A percentile compares a stretch with the other conserved stretches of the same genome.
These are phyloP conservation scores for Pestalotiopsis fici DNA, from an alignment of 2,329 filamentous ascomycete species.

Conservation along the genomic window DNA sequence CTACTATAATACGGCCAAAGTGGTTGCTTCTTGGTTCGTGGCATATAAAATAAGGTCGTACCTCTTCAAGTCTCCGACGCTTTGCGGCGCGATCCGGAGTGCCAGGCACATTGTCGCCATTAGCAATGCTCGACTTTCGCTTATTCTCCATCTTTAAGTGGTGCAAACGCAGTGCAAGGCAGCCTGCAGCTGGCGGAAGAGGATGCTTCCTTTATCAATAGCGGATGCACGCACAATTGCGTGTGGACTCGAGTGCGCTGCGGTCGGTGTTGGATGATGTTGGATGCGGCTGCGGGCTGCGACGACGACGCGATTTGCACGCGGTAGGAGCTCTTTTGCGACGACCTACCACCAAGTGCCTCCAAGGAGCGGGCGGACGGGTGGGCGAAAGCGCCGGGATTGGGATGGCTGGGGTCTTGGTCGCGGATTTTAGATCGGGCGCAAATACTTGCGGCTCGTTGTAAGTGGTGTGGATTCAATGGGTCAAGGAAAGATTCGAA, in stretches of 20 bases:
- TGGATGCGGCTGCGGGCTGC: constrained; percentile 12
- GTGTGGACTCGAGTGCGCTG: not conserved
- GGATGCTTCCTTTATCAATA: constrained; percentile 10
- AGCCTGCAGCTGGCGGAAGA: constrained; percentile 7
- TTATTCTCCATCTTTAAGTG: constrained; percentile 53
- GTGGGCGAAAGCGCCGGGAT: not conserved
- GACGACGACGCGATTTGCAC: constrained; percentile 12
- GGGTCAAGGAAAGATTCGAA: not conserved
- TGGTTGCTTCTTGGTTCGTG: not conserved
- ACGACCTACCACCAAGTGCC: not conserved
- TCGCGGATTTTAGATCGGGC: not conserved
- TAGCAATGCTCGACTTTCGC: constrained; percentile 50
- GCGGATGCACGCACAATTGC: constrained; percentile 4
- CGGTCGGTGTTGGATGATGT: constrained; percentile 2
- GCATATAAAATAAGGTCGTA: constrained; percentile 28
- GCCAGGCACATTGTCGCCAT: constrained; percentile 43
- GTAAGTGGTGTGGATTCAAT: not conserved
- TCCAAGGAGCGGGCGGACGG: not conserved
- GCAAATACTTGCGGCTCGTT: not conserved
- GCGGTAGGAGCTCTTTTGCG: constrained; percentile 10
- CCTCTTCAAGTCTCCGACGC: constrained; percentile 55
- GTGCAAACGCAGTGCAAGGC: constrained; percentile 10
- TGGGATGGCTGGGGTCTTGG: not conserved
- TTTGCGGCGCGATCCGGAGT: constrained; percentile 56
- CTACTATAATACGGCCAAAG: not conserved